Conservation (phyloP, 805 yeast genomes). For the Suhomyces kilbournensis region DNA sequence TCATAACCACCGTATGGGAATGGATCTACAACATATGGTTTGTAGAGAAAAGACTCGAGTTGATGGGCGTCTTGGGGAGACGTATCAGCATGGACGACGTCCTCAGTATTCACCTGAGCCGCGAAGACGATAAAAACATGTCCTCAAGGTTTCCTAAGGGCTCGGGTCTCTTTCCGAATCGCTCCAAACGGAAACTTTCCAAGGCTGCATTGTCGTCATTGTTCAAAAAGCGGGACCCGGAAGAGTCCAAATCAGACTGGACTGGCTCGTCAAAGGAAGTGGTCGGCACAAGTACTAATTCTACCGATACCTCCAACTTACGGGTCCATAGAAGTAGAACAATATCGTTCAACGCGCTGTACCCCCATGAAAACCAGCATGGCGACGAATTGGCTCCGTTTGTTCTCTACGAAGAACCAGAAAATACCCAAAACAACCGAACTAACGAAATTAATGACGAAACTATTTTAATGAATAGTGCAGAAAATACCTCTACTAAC, state of each 20-base stretch:
- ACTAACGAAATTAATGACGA: not conserved
- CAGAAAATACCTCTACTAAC: not conserved
- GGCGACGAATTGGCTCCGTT: not conserved
- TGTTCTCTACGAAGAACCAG: not conserved
- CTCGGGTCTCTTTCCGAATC: not conserved
- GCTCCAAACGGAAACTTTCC: not conserved
- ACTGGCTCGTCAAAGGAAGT: constrained; percentile 1
- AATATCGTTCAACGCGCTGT: not conserved
- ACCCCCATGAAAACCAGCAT: constrained; percentile 1
- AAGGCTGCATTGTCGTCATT: not conserved
- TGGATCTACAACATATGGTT: constrained; percentile 57
- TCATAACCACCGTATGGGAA: constrained; percentile 61
- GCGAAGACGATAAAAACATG: not conserved
- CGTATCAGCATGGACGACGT: constrained; percentile 48
- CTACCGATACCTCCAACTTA: not conserved
- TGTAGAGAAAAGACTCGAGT: constrained; percentile 49
- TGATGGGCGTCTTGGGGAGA: constrained; percentile 61
- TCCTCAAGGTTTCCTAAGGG: not conserved
- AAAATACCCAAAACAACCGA: not conserved
- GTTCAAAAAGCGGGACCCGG: not conserved
- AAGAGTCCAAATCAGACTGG: not conserved
- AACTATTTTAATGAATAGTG: not conserved
- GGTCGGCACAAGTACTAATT: not conserved
- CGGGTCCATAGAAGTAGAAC: constrained; percentile 1
- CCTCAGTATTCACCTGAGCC: constrained; percentile 10